Base-by-base conservation (phyloP, 495 filamentous ascomycete species). In the Aspergillus kassunensis region DNA sequence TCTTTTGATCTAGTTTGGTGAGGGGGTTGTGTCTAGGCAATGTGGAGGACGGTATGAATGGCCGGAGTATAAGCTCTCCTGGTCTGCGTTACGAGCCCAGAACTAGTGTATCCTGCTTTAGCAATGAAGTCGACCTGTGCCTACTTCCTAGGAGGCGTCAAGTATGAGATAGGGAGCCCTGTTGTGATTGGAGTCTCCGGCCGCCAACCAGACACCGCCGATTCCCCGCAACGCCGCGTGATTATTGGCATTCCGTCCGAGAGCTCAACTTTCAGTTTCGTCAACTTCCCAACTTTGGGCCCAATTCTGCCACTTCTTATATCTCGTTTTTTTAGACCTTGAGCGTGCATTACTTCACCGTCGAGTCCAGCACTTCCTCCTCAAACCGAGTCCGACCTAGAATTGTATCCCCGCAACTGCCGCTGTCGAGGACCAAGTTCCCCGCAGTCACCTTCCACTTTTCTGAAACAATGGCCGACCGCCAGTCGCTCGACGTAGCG, bases 381-480 rank as follows among this genome's bases (percentile, higher is more conserved):
- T 9, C 4, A 4, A 27, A 27, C 24, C 24, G 24, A 27, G 24
- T 27, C 36, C 30, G 9, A 33, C 30, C 6, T 33, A 6, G 30
- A 33, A 10, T 33, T 33, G 30, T n/a, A 35, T 40, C 21, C 19
- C n/a, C 23, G 34, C 20, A 34, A 42, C 35, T 42, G 18, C 24
- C 19, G 37, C 30, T 33, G 21, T 40, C 23, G 44, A 35, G 52
- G 42, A 50, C 40, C 42, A 43, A 46, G 39, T 41, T 21, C 47
- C 46, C 47, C 55, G 45, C 53, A 44, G 36, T 48, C 20, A 31
- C 34, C 44, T 23, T 42, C 29, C 23, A 16, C 47, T 10, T 34
- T 15, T 39, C 30, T 16, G 24, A 39, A 24, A 56, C 30, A 47
- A 76, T 76, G 73, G 57, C 71, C 4, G 71, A 75, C 48, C 62